These are phyloP conservation scores for Casuarina glauca DNA, from an alignment of 306 rosid genomes.

Conservation along the genomic window DNA sequence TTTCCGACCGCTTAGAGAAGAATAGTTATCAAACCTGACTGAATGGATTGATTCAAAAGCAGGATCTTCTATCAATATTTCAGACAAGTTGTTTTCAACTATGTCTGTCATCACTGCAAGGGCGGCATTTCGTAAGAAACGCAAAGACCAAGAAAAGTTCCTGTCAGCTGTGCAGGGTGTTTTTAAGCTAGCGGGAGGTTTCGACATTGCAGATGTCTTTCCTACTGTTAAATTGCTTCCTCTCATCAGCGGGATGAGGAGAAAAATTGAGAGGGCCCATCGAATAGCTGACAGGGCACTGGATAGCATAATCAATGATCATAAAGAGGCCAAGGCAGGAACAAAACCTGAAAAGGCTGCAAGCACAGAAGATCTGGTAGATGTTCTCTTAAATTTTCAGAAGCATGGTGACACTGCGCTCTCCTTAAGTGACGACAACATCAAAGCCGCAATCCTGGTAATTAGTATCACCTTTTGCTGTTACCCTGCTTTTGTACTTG, in stretches of 20 bases:
- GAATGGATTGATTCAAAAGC: background rate
- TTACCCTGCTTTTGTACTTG: background rate
- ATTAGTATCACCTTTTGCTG: background rate
- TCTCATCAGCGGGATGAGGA: slow-evolving; percentile 8
- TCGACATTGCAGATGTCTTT: slow-evolving; percentile 16
- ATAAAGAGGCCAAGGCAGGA: background rate
- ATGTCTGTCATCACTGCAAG: background rate
- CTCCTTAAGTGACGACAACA: slow-evolving; percentile 4
- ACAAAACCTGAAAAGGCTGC: background rate
- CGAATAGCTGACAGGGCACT: slow-evolving; percentile 2
- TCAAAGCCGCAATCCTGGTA: slow-evolving; percentile 21
- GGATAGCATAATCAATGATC: slow-evolving; percentile 19
- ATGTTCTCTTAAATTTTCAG: slow-evolving; percentile 17
- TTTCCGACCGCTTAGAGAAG: slow-evolving; percentile 14
- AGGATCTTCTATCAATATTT: slow-evolving; percentile 1
- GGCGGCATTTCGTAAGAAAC: slow-evolving; percentile 20
- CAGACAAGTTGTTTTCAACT: background rate
- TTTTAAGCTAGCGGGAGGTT: background rate
- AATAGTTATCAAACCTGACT: background rate
- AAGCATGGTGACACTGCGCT: background rate
- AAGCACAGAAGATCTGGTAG: background rate
- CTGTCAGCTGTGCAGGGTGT: background rate
- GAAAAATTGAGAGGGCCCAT: slow-evolving; percentile 8
- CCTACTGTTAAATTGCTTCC: slow-evolving; percentile 28
- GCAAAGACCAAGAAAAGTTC: slow-evolving; percentile 20